phyloP scores from a whole-genome alignment of 2,329 filamentous ascomycete species.

The Stylonectria norvegica region DNA sequence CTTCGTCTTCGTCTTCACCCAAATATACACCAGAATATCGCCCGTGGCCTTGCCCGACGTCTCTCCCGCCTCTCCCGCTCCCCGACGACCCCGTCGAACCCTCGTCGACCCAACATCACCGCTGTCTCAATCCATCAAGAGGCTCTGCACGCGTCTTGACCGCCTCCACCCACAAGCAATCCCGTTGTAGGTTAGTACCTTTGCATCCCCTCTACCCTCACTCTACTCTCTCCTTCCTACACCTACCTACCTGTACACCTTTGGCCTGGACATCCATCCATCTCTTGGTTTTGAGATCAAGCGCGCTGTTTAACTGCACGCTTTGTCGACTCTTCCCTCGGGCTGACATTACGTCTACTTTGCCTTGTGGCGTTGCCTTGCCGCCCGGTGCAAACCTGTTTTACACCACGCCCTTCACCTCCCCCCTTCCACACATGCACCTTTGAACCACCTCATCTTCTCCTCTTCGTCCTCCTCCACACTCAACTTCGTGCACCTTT shows the following conservation, averaged over 20 bases:
- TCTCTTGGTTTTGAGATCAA: too few species aligned
- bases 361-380: constrained; percentile 28
- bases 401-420: constrained; percentile 18
- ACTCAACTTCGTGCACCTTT: constrained; percentile 9
- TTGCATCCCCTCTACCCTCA: background rate
- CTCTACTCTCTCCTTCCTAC: constrained; percentile 1
- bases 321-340: too few species aligned
- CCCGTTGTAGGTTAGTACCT: constrained; percentile 22
- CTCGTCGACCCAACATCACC: constrained; percentile 5
- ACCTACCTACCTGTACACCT: too few species aligned
- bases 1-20: constrained; percentile 6
- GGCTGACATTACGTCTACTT: too few species aligned
- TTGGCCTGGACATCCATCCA: too few species aligned
- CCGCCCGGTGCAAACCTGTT: constrained; percentile 23
- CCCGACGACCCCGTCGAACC: constrained; percentile 4
- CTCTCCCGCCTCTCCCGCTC: constrained; percentile 8
- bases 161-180: constrained; percentile 19
- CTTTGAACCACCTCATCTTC: constrained; percentile 3
- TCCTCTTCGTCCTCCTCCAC: constrained; percentile 6
- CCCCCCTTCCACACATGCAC: constrained; percentile 12
- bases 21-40: constrained; percentile 18
- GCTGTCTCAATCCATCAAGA: constrained; percentile 11
- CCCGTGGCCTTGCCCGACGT: constrained; percentile 9
- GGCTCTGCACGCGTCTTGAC: constrained; percentile 24
- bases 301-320: too few species aligned